Evolutionary conservation across 2,329 filamentous ascomycete species (phyloP).

Genomic region (Fusarium sp.): DNA sequence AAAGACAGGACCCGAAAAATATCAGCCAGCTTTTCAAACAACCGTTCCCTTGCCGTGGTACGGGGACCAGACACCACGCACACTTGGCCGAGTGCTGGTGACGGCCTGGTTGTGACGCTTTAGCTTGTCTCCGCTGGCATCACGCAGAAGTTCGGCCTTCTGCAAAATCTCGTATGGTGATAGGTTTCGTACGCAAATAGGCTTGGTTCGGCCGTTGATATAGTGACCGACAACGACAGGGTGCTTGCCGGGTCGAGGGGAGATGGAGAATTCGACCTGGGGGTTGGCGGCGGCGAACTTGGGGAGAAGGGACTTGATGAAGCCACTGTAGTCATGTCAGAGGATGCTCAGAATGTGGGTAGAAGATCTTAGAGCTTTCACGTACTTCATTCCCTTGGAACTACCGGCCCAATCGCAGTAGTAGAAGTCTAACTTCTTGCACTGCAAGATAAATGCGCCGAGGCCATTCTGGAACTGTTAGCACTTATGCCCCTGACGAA

Average conservation of each 20-base stretch:
- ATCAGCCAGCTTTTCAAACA: slow-evolving; percentile 56
- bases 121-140: slow-evolving; percentile 81
- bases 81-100: slow-evolving; percentile 72
- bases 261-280: slow-evolving; percentile 90
- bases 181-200: slow-evolving; percentile 90
- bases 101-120: slow-evolving; percentile 73
- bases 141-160: slow-evolving; percentile 80
- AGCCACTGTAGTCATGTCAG: slow-evolving; percentile 68
- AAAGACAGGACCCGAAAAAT: slow-evolving; percentile 27
- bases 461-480: slow-evolving; percentile 81
- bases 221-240: slow-evolving; percentile 91
- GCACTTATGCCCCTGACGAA: slow-evolving; percentile 3
- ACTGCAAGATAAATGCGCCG: slow-evolving; percentile 96
- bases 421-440: slow-evolving; percentile 94
- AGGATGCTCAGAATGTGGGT: background rate
- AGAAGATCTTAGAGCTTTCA: background rate
- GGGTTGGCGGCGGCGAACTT: slow-evolving; percentile 85
- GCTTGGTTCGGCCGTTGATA: slow-evolving; percentile 88
- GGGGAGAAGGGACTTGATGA: slow-evolving; percentile 82
- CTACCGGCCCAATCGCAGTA: slow-evolving; percentile 98
- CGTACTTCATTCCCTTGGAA: slow-evolving; percentile 93
- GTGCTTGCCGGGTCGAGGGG: slow-evolving; percentile 89
- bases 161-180: slow-evolving; percentile 82
- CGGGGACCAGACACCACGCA: slow-evolving; percentile 78
- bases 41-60: slow-evolving; percentile 72